phyloP scores from a whole-genome alignment of 2,329 filamentous ascomycete species.

The Colletotrichum camelliae region DNA sequence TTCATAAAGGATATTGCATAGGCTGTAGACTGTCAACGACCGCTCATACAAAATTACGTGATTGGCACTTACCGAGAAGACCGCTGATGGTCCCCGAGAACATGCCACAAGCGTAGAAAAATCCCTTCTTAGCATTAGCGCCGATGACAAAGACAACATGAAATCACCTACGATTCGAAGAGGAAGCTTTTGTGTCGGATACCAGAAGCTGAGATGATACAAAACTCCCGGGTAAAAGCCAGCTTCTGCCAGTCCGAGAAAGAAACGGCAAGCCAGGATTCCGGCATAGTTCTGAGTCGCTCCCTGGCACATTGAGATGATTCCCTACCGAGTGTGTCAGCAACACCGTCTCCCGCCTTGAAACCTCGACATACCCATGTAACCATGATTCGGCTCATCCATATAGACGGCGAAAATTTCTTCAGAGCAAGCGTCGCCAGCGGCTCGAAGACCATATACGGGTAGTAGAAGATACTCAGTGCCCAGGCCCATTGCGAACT shows the following conservation, averaged over 20 bases:
- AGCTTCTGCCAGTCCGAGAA: conserved; percentile 31
- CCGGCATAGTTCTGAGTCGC: conserved; percentile 28
- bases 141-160: not conserved
- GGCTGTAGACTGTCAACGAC: not conserved
- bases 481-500: conserved; percentile 30
- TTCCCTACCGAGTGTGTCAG: conserved; percentile 1
- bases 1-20: conserved; percentile 33
- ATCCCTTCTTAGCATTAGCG: conserved; percentile 22
- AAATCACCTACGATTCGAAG: conserved; percentile 31
- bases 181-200: conserved; percentile 33
- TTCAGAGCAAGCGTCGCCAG: conserved; percentile 28
- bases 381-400: conserved; percentile 31
- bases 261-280: conserved; percentile 30
- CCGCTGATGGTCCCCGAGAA: conserved; percentile 37
- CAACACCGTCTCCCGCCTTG: not conserved
- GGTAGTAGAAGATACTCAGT: conserved; percentile 29
- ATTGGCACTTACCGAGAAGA: conserved; percentile 22
- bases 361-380: conserved; percentile 22
- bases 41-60: accelerated
- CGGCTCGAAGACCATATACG: conserved; percentile 31
- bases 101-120: conserved; percentile 37
- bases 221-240: conserved; percentile 34
- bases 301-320: conserved; percentile 28
- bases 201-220: conserved; percentile 36
- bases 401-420: conserved; percentile 24